These are phyloP conservation scores for Cordyceps militaris DNA, from an alignment of 2,329 filamentous ascomycete genomes.

Conservation along the genomic window DNA sequence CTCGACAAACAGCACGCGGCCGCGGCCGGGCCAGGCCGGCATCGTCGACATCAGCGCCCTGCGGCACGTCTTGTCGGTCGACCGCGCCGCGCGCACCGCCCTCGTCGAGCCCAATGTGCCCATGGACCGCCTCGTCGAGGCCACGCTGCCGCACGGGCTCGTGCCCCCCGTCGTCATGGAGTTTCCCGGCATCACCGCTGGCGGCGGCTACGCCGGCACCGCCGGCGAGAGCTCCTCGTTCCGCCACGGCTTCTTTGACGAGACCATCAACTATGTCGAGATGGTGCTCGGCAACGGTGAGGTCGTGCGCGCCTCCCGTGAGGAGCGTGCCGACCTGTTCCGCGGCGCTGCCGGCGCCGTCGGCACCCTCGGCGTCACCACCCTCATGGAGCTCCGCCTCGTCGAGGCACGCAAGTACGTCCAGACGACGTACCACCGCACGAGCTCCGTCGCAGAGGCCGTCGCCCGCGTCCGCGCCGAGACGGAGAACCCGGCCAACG, in stretches of 20 bases:
- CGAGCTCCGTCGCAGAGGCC: constrained; percentile 40
- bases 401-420: constrained; percentile 55
- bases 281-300: constrained; percentile 63
- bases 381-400: constrained; percentile 57
- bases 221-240: constrained; percentile 66
- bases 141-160: constrained; percentile 56
- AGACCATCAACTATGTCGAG: constrained; percentile 56
- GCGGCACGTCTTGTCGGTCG: constrained; percentile 55
- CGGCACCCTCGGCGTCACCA: constrained; percentile 61
- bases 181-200: constrained; percentile 68
- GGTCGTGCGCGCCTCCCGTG: constrained; percentile 45
- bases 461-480: constrained; percentile 42
- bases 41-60: constrained; percentile 60
- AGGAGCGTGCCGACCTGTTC: constrained; percentile 50
- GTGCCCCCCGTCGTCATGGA: constrained; percentile 70
- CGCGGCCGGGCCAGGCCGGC: constrained; percentile 27
- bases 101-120: constrained; percentile 70
- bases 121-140: constrained; percentile 63
- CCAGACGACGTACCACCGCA: constrained; percentile 53
- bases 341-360: constrained; percentile 58
- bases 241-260: constrained; percentile 64
- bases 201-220: constrained; percentile 64
- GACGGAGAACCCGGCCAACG: constrained; percentile 38
- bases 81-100: constrained; percentile 47
- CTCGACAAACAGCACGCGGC: constrained; percentile 67